Conservation (phyloP, 148 eudicot species). For the Chenopodium formosanum region DNA sequence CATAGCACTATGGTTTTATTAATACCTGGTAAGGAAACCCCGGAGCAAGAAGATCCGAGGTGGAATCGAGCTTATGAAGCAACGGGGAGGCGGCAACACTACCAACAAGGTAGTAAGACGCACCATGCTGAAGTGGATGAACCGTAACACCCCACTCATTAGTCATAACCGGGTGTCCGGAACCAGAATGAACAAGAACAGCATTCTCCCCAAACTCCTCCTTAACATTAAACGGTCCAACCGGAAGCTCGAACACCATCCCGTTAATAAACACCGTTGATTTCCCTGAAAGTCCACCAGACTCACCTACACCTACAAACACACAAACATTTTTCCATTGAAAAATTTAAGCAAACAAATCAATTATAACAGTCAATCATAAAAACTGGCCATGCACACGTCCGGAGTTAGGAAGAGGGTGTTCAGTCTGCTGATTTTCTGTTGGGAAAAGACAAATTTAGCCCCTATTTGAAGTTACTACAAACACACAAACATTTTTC, state of each 20-base stretch:
- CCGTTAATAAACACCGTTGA: constrained; percentile 79
- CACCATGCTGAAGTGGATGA: constrained; percentile 75
- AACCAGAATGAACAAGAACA: constrained; percentile 47
- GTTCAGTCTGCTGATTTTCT: neutral
- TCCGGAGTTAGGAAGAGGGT: constrained; percentile 18
- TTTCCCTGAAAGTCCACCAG: constrained; percentile 30
- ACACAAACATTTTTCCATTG: constrained; percentile 8
- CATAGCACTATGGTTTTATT: neutral
- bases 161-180: constrained; percentile 68
- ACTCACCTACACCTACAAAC: constrained; percentile 44
- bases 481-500: constrained; percentile 1
- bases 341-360: constrained; percentile 28
- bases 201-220: constrained; percentile 83
- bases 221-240: constrained; percentile 59
- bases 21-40: constrained; percentile 35
- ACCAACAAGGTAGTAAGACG: constrained; percentile 65
- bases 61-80: constrained; percentile 24
- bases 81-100: constrained; percentile 33
- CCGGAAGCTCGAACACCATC: constrained; percentile 61
- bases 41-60: constrained; percentile 20
- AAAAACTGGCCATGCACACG: constrained; percentile 65
- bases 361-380: constrained; percentile 40
- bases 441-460: constrained; percentile 20
- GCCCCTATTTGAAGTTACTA: constrained; percentile 1
- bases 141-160: constrained; percentile 84